These are phyloP conservation scores for Zygosaccharomyces lentus DNA, from an alignment of 805 yeast genomes.

Conservation along the genomic window DNA sequence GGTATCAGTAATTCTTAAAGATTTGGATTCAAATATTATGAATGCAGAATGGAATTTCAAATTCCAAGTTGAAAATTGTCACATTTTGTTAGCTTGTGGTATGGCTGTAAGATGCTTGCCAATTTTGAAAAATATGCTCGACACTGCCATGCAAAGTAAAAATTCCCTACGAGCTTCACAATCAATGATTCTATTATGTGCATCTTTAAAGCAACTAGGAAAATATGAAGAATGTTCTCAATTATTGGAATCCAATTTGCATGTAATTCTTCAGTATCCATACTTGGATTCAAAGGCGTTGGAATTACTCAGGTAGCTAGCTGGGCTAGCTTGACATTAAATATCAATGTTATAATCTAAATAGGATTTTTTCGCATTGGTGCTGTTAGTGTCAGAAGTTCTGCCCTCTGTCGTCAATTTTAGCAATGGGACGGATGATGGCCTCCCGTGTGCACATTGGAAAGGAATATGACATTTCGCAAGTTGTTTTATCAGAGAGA, in stretches of 20 bases:
- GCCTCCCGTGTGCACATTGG: slow-evolving; percentile 85
- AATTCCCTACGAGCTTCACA: slow-evolving; percentile 43
- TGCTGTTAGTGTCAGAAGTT: background rate
- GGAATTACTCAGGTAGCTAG: slow-evolving; percentile 3
- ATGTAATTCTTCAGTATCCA: slow-evolving; percentile 11
- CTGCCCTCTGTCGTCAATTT: slow-evolving; percentile 14
- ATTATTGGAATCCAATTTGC: slow-evolving; percentile 7
- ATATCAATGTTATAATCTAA: slow-evolving; percentile 8
- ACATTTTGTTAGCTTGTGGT: slow-evolving; percentile 38
- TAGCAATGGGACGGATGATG: slow-evolving; percentile 56
- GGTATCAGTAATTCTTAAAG: slow-evolving; percentile 18
- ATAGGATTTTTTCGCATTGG: background rate
- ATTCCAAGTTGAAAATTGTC: slow-evolving; percentile 26
- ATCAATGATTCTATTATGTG: slow-evolving; percentile 44
- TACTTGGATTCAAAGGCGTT: slow-evolving; percentile 7
- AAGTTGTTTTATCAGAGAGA: slow-evolving; percentile 40
- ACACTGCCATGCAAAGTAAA: slow-evolving; percentile 45
- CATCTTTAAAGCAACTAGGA: slow-evolving; percentile 41
- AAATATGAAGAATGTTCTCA: slow-evolving; percentile 37
- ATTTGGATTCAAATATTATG: slow-evolving; percentile 13
- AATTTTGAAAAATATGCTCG: slow-evolving; percentile 45
- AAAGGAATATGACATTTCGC: slow-evolving; percentile 56
- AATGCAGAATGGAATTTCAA: slow-evolving; percentile 32
- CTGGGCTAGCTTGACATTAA: background rate
- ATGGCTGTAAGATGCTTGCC: slow-evolving; percentile 50